Conservation (phyloP, 768 basidiomycete species). For the Boletellus ananas region DNA sequence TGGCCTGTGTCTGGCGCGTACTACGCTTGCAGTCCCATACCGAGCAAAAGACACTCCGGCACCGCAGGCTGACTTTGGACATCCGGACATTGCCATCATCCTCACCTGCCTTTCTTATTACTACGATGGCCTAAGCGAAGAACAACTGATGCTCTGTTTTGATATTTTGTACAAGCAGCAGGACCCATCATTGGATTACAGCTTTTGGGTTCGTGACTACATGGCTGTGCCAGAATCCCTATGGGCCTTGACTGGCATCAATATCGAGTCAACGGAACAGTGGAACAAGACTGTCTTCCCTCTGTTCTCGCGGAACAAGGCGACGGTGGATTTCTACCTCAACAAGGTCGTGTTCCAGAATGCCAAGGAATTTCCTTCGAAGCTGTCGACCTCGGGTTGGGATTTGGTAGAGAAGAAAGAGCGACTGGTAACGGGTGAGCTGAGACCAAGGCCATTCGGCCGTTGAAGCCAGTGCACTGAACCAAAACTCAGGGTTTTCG, state of each 20-base stretch:
- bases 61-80: conserved; percentile 23
- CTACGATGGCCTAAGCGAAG: conserved; percentile 11
- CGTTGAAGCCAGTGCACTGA: conserved; percentile 1
- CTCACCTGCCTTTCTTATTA: conserved; percentile 18
- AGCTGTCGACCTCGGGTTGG: conserved; percentile 15
- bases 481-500: conserved; percentile 29
- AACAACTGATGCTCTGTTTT: not conserved
- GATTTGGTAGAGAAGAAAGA: conserved; percentile 3
- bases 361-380: conserved; percentile 19
- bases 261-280: conserved; percentile 37
- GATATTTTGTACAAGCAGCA: conserved; percentile 2
- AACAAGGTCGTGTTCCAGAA: conserved; percentile 46
- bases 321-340: conserved; percentile 42
- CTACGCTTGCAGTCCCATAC: conserved; percentile 27
- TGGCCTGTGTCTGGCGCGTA: conserved; percentile 4
- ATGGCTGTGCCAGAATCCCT: conserved; percentile 28
- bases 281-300: conserved; percentile 27
- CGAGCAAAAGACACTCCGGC: conserved; percentile 27
- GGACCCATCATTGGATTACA: conserved; percentile 18
- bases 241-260: conserved; percentile 36
- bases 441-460: not conserved
- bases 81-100: conserved; percentile 23
- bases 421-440: not conserved
- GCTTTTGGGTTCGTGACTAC: conserved; percentile 18
- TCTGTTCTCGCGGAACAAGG: conserved; percentile 27